Percentiles rank a stretch among this genome's conserved stretches.
phyloP scores from a whole-genome alignment of 2,329 filamentous ascomycete species.

The Trichoderma lentiforme region DNA sequence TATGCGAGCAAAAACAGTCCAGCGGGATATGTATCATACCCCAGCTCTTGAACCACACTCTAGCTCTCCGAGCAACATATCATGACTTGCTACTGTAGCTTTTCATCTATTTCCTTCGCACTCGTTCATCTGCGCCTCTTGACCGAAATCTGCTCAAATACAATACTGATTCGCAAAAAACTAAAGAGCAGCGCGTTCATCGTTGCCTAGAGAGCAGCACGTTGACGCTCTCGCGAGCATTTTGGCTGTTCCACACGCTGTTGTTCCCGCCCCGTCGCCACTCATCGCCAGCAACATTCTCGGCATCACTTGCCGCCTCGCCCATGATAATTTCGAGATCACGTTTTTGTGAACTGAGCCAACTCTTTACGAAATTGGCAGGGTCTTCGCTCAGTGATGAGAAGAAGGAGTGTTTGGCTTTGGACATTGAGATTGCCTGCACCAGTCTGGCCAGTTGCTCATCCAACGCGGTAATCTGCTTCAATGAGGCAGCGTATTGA shows the following conservation, averaged over 20 bases:
- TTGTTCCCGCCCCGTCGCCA: constrained; percentile 61
- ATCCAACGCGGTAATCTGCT: constrained; percentile 73
- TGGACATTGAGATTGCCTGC: constrained; percentile 78
- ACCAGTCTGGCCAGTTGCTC: constrained; percentile 81
- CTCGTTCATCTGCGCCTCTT: background rate
- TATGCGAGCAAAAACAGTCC: background rate
- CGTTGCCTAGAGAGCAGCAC: constrained; percentile 55
- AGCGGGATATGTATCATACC: background rate
- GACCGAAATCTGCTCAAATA: background rate
- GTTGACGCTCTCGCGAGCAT: constrained; percentile 61
- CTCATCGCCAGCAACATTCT: constrained; percentile 59
- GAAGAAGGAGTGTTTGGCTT: constrained; percentile 88
- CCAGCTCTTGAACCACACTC: background rate
- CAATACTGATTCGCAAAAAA: background rate
- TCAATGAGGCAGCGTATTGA: constrained; percentile 67
- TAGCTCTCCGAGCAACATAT: constrained; percentile 4
- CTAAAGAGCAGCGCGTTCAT: constrained; percentile 18
- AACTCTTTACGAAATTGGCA: constrained; percentile 76
- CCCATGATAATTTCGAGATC: constrained; percentile 87
- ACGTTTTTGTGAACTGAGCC: constrained; percentile 86
- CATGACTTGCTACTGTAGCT: constrained; percentile 3
- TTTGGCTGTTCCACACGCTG: constrained; percentile 56
- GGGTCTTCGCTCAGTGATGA: constrained; percentile 76
- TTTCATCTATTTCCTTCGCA: background rate
- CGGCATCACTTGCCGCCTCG: constrained; percentile 65